Evolutionary conservation across 768 basidiomycete genomes (phyloP), one percentile per base, ranked within the genome.

Genomic region (Boletus vermiculosoides): DNA sequence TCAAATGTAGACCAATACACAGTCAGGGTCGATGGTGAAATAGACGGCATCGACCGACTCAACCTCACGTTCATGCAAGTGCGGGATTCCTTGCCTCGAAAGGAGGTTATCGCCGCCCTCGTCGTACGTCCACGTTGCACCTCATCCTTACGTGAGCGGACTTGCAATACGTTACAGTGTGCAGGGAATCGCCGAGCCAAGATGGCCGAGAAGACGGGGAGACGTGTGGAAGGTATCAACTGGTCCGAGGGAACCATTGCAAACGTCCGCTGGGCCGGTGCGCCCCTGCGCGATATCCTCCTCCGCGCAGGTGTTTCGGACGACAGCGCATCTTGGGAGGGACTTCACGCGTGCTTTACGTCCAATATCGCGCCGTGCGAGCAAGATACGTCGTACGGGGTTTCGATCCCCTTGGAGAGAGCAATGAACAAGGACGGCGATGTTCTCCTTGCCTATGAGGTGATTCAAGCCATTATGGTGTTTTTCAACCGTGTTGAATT

Each of bases 191-290:
- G 85, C 57, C 77, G 85, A 12, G 82, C 79, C 50, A 83, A 84
- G 71, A 87, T 87, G 85, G 81, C 79, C 9, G 71, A 74, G 8
- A 77, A 80, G 40, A 84, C 82, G 54, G 73, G 77, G 0, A 58
- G 40, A 16, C 40, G 54, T 2, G 85, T 86, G 0, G 72, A 81
- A 37, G 86, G 86, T 9, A 79, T 88, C 23, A 77, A 76, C 4
- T 88, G 86, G 86, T 76, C 76, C 22, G 83, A 85, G 55, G 88
- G 85, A 20, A 85, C 85, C n/a, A 81, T 87, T 46, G 82, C 83
- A 54, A 90, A 90, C 66, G 82, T 81, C 62, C 76, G 72, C 55
- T 90, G 88, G 88, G 77, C 78, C 4, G 88, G 88, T 16, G 79
- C 81, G 1, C 74, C 77, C 0, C 69, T 90, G 11, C 75, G 81